Percentiles rank a stretch among this genome's conserved stretches.
Conservation (phyloP, 768 basidiomycete genomes). For the Collybia mongolica region DNA sequence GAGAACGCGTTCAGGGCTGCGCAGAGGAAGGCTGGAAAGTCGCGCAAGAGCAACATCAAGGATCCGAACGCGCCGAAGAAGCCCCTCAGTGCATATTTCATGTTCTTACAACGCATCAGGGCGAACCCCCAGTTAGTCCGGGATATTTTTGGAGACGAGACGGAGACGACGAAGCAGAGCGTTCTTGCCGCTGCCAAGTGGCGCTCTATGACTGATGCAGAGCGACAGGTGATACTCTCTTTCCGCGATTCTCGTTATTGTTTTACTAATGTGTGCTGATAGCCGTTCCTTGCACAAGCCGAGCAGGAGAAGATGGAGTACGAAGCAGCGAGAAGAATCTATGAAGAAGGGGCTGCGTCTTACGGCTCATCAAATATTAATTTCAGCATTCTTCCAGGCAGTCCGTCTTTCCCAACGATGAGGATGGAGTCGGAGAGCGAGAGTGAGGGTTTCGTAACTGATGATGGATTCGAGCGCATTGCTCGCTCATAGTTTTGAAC, state of each 20-base stretch:
- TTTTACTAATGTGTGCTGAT: slow-evolving; percentile 10
- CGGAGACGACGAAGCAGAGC: slow-evolving; percentile 93
- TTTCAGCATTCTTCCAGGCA: slow-evolving; percentile 76
- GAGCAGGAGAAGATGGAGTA: slow-evolving; percentile 96
- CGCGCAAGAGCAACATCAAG: slow-evolving; percentile 91
- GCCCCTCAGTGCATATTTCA: slow-evolving; percentile 90
- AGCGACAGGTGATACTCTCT: slow-evolving; percentile 69
- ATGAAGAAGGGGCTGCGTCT: slow-evolving; percentile 78
- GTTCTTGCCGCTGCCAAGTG: slow-evolving; percentile 91
- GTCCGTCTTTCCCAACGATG: slow-evolving; percentile 61
- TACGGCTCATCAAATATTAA: slow-evolving; percentile 74
- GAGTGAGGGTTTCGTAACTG: slow-evolving; percentile 60
- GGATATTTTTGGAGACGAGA: slow-evolving; percentile 86
- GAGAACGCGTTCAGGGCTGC: slow-evolving; percentile 91
- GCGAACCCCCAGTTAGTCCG: slow-evolving; percentile 71
- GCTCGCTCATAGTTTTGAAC: slow-evolving; percentile 27
- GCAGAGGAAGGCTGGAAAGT: slow-evolving; percentile 91
- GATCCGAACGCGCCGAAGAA: slow-evolving; percentile 98
- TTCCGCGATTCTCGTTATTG: not conserved
- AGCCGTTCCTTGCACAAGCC: slow-evolving; percentile 93
- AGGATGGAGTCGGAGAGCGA: slow-evolving; percentile 68
- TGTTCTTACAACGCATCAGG: slow-evolving; percentile 91
- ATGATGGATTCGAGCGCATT: slow-evolving; percentile 41
- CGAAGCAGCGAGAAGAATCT: slow-evolving; percentile 79
- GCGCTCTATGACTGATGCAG: slow-evolving; percentile 90